These are phyloP conservation scores for Aureobasidium melanogenum DNA, from an alignment of 2,329 filamentous ascomycete species.

Conservation along the genomic window DNA sequence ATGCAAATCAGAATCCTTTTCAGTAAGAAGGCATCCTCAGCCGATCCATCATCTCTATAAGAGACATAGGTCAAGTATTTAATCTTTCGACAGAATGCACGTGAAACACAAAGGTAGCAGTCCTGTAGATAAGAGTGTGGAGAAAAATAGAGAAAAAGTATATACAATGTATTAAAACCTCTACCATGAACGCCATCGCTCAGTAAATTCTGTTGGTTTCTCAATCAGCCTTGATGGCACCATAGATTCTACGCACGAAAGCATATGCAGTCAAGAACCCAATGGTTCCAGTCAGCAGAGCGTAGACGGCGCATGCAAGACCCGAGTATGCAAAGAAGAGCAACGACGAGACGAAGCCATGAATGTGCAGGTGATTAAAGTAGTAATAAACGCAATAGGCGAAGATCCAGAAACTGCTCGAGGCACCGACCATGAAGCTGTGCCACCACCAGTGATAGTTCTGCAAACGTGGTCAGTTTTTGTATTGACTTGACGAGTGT, in stretches of 20 bases:
- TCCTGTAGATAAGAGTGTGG: background rate
- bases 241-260: conserved; percentile 77
- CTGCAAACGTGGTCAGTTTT: conserved; percentile 28
- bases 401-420: conserved; percentile 73
- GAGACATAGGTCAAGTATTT: background rate
- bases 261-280: conserved; percentile 77
- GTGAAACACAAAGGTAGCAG: background rate
- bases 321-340: conserved; percentile 82
- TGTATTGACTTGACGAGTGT: background rate
- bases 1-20: too few species aligned
- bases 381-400: conserved; percentile 80
- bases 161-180: background rate
- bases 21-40: too few species aligned
- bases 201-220: background rate
- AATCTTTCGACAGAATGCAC: background rate
- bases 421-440: conserved; percentile 70
- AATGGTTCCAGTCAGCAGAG: conserved; percentile 70
- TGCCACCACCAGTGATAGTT: conserved; percentile 94
- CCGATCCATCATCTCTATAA: background rate
- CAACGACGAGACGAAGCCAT: conserved; percentile 67
- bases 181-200: background rate
- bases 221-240: conserved; percentile 31
- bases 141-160: background rate
- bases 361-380: conserved; percentile 68
- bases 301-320: conserved; percentile 73